These are phyloP conservation scores for Odonthalia washingtoniensis DNA, from an alignment of 31 red algal genomes.

Conservation along the genomic window DNA sequence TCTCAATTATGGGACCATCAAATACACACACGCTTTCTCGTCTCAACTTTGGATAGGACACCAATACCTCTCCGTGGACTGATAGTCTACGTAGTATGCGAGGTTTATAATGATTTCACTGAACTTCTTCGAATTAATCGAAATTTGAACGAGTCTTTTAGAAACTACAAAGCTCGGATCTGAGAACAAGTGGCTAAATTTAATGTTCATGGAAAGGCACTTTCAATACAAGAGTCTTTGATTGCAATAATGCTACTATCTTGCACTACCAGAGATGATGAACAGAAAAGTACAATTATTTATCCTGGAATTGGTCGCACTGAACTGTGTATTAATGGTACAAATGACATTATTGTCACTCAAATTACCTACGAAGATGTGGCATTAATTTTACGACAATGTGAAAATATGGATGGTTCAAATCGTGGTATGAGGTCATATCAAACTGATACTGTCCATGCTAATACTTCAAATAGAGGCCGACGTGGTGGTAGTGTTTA, in stretches of 20 bases:
- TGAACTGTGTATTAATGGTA: neutral
- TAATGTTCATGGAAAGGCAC: neutral
- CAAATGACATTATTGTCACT: neutral
- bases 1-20: too few relatives aligned
- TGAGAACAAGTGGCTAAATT: neutral
- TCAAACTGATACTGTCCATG: neutral
- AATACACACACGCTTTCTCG: too few relatives aligned
- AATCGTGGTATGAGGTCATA: neutral
- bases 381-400: neutral
- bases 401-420: neutral
- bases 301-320: neutral
- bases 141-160: neutral
- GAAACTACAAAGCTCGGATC: neutral
- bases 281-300: neutral
- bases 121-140: neutral
- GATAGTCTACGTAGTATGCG: neutral
- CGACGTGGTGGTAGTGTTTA: neutral
- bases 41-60: constrained; percentile 7
- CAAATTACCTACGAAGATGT: neutral
- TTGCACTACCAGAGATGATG: neutral
- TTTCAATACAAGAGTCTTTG: neutral
- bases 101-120: neutral
- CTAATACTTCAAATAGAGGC: neutral
- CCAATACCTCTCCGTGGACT: neutral
- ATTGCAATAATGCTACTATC: neutral